Evolutionary conservation across 2,329 filamentous ascomycete genomes (phyloP), one percentile per base, ranked within the genome.

Genomic region (Cladosporium austrohemisphaericum): DNA sequence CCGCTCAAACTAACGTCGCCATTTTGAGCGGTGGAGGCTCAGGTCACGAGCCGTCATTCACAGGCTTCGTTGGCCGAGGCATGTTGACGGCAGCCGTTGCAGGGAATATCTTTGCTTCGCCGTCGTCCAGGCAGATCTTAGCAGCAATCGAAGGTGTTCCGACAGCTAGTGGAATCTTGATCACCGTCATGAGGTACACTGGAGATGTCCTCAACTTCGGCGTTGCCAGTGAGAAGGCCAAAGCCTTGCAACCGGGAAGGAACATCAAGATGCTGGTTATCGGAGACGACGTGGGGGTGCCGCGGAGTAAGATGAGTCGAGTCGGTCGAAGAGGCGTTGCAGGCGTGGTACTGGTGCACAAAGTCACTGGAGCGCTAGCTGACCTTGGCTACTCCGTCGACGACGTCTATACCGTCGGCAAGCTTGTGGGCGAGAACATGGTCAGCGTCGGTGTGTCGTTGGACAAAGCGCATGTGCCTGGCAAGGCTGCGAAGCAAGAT

Each of bases 211-310:
- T 96, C 58, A 94, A 95, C 71, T 96, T 96, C 65, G 90, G 90
- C 47, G 85, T 96, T 78, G 91, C 85, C 1, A 88, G 92, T 6
- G 91, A 96, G 69, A 95, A 95, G 73, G 90, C 90, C n/a, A 84
- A 86, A 51, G 89, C 89, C 1, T 19, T 22, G 20, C 16, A 38
- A 10, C 80, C 81, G 0, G 91, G 88, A 0, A 69, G 88, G 19
- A 71, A 82, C 13, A 86, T 88, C 0, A 86, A 95, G 65, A 95
- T 96, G 85, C 83, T 94, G 11, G 86, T 95, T 7, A 88, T 96
- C 6, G 89, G 84, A 5, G 92, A 97, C 62, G 92, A 96, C 68
- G 90, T 91, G 2, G 90, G 90, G 37, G 91, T 96, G 38, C 90
- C 90, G 2, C 76, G 88, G 52, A 76, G 74, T 45, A 85, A 84